These are phyloP conservation scores for Clarireedia homoeocarpa DNA, from an alignment of 2,329 filamentous ascomycete species.

Conservation along the genomic window DNA sequence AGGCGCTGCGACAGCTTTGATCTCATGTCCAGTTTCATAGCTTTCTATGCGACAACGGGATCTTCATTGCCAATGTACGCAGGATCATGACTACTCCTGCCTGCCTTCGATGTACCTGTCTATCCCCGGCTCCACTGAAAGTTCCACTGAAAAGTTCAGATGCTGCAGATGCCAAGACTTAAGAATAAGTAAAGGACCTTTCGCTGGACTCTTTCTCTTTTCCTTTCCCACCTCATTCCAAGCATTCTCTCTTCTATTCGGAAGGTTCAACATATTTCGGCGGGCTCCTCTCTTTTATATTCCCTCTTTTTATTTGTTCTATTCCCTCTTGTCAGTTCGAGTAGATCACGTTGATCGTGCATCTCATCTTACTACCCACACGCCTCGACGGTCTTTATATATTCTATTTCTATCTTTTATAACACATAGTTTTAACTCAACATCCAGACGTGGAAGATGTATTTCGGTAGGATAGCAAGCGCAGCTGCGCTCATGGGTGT, in stretches of 20 bases:
- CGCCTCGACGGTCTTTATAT: conserved; percentile 29
- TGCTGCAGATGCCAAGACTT: conserved; percentile 24
- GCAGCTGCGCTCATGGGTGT: conserved; percentile 21
- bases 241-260: conserved; percentile 14
- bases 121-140: conserved; percentile 8
- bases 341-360: conserved; percentile 31
- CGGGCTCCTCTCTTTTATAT: conserved; percentile 25
- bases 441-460: conserved; percentile 7
- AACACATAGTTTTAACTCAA: neutral
- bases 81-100: conserved; percentile 14
- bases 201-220: conserved; percentile 15
- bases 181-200: conserved; percentile 25
- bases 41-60: conserved; percentile 25
- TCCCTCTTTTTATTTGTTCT: conserved; percentile 21
- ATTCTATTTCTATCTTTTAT: conserved; percentile 16
- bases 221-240: conserved; percentile 17
- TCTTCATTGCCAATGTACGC: conserved; percentile 23
- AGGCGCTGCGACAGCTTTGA: conserved; percentile 20
- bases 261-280: conserved; percentile 17
- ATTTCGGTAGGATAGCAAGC: conserved; percentile 21
- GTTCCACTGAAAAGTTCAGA: conserved; percentile 2
- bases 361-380: conserved; percentile 24
- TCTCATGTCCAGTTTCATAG: conserved; percentile 27
- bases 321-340: conserved; percentile 29
- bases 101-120: neutral